Evolutionary conservation across 2,329 filamentous ascomycete genomes (phyloP).

Genomic region (Neofusicoccum parvum): DNA sequence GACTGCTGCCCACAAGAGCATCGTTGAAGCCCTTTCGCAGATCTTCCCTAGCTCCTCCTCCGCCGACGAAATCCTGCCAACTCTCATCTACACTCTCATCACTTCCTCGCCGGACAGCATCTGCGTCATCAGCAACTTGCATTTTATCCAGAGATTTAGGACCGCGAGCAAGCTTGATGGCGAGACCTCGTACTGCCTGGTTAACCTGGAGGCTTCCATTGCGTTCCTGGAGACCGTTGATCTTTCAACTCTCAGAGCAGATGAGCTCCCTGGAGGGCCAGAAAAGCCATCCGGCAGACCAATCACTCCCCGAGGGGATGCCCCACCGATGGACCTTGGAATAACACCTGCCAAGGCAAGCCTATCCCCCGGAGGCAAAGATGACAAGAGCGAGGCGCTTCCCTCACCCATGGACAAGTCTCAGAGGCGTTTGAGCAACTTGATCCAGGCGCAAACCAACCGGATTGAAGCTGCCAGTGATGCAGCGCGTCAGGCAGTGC

Average conservation of each 20-base stretch:
- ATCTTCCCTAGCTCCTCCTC: conserved; percentile 75
- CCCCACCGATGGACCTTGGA: conserved; percentile 44
- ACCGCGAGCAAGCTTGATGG: conserved; percentile 85
- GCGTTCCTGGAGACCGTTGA: conserved; percentile 96
- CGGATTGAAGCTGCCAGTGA: conserved; percentile 82
- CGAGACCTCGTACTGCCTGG: conserved; percentile 93
- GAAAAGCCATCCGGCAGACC: conserved; percentile 56
- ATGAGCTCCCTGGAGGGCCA: conserved; percentile 72
- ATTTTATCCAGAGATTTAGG: conserved; percentile 91
- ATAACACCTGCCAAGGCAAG: conserved; percentile 41
- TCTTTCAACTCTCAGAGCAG: conserved; percentile 79
- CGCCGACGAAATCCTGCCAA: conserved; percentile 94
- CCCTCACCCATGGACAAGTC: conserved; percentile 52
- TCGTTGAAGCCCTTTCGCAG: conserved; percentile 79
- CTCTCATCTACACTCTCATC: conserved; percentile 93
- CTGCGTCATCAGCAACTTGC: conserved; percentile 89
- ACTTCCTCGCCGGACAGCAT: conserved; percentile 84
- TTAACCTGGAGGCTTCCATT: conserved; percentile 92
- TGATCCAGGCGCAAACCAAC: conserved; percentile 82
- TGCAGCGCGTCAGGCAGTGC: conserved; percentile 65
- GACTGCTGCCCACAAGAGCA: conserved; percentile 86
- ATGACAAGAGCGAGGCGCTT: conserved; percentile 23
- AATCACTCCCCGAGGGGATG: conserved; percentile 43
- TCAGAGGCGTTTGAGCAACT: conserved; percentile 77
- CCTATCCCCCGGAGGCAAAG: conserved; percentile 24